These are phyloP conservation scores for Asterophora lycoperdoides DNA, from an alignment of 768 basidiomycete species.

Conservation along the genomic window DNA sequence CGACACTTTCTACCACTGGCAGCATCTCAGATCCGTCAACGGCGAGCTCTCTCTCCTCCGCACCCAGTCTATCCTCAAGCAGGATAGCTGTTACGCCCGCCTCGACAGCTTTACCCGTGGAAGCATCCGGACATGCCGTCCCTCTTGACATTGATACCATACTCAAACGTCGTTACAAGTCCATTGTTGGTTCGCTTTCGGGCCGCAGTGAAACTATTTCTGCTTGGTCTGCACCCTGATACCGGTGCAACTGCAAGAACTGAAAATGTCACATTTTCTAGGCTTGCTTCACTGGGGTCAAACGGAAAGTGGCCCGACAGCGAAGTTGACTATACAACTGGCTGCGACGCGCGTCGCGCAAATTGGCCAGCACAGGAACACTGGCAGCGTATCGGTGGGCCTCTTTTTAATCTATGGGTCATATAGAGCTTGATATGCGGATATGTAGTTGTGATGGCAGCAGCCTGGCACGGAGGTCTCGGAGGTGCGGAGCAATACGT, in stretches of 20 bases:
- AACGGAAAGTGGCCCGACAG: constrained; percentile 40
- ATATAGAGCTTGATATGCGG: background rate
- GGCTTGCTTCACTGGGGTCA: constrained; percentile 17
- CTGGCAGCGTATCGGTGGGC: constrained; percentile 41
- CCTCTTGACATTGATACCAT: constrained; percentile 30
- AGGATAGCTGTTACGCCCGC: background rate
- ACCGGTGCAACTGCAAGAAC: background rate
- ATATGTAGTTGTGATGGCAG: constrained; percentile 39
- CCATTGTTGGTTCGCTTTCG: constrained; percentile 38
- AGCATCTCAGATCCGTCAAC: background rate
- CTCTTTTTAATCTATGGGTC: background rate
- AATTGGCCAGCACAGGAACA: constrained; percentile 58
- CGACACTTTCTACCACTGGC: background rate
- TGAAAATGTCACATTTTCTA: background rate
- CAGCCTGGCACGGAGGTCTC: constrained; percentile 49
- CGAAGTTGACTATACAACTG: constrained; percentile 46
- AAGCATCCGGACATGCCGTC: constrained; percentile 14
- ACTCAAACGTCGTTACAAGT: constrained; percentile 33
- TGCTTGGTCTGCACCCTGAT: constrained; percentile 4
- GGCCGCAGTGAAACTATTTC: constrained; percentile 19
- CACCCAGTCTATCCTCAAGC: background rate
- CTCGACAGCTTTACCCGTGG: background rate
- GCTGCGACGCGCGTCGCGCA: constrained; percentile 46
- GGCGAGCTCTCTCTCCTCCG: constrained; percentile 3
- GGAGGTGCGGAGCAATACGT: constrained; percentile 33